Conservation (phyloP, 2,329 filamentous ascomycete species). For the Fusarium chlamydosporum region DNA sequence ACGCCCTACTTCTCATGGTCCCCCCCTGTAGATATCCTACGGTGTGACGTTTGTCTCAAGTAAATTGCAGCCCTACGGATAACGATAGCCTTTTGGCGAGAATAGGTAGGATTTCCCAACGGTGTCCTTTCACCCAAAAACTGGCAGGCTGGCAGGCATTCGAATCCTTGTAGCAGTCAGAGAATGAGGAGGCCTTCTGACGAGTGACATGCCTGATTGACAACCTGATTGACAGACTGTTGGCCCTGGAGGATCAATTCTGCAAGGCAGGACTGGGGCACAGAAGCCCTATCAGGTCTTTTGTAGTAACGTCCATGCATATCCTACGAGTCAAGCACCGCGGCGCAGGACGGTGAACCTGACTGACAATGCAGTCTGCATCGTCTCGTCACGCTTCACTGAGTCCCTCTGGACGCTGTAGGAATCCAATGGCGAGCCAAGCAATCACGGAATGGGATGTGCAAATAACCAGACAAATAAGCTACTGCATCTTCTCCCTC, state of each 20-base stretch:
- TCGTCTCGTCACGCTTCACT: neutral
- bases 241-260: conserved; percentile 9
- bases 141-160: neutral
- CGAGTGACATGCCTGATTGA: neutral
- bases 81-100: conserved; percentile 14
- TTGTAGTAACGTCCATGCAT: neutral
- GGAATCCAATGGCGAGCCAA: neutral
- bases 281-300: conserved; percentile 23
- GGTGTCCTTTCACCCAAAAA: neutral
- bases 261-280: conserved; percentile 33
- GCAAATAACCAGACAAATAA: neutral
- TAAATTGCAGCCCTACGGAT: conserved; percentile 35
- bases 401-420: neutral
- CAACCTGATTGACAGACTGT: conserved; percentile 2
- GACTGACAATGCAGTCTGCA: conserved; percentile 9
- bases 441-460: neutral
- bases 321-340: conserved; percentile 10
- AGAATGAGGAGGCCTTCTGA: neutral
- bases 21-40: neutral
- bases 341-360: conserved; percentile 2
- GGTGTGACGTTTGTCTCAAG: conserved; percentile 1
- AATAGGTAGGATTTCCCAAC: neutral
- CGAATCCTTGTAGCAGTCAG: neutral
- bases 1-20: neutral
- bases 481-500: neutral